Evolutionary conservation across 2,329 filamentous ascomycete species (phyloP).

Genomic region (Dryadomyces sulphureus): DNA sequence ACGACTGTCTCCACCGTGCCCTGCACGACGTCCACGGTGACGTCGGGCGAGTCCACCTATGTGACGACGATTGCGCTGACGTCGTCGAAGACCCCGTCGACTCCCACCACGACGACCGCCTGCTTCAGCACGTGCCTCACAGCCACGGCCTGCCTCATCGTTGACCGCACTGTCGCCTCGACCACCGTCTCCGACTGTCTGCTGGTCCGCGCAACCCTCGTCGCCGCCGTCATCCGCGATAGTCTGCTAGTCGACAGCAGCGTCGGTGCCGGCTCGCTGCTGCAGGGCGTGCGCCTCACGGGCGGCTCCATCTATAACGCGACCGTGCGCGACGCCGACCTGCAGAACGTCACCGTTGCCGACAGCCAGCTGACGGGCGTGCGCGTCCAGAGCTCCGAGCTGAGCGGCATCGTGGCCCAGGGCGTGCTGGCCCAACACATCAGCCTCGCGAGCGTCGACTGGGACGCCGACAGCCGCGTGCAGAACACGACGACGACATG

Average conservation of each 20-base stretch:
- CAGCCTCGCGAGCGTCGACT: not conserved
- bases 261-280: slow-evolving; percentile 5
- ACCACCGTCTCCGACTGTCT: slow-evolving; percentile 10
- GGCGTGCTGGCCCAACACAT: not conserved
- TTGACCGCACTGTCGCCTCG: slow-evolving; percentile 8
- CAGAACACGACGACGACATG: slow-evolving; percentile 1
- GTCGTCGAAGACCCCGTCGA: not conserved
- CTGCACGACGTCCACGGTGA: not conserved
- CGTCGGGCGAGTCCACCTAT: not conserved
- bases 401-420: not conserved
- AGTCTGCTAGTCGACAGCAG: slow-evolving; percentile 7
- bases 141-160: slow-evolving; percentile 7
- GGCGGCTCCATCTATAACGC: slow-evolving; percentile 8
- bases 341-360: slow-evolving; percentile 4
- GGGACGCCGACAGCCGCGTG: not conserved
- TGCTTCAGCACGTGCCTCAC: slow-evolving; percentile 6
- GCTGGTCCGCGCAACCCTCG: slow-evolving; percentile 7
- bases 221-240: slow-evolving; percentile 7
- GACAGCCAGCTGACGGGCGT: not conserved
- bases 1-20: not conserved
- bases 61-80: not conserved
- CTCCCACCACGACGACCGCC: not conserved
- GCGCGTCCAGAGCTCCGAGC: slow-evolving; percentile 4
- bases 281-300: slow-evolving; percentile 8
- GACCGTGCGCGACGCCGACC: slow-evolving; percentile 6